Conservation (phyloP, 202 grass and related monocot species). For the Setaria italica region DNA sequence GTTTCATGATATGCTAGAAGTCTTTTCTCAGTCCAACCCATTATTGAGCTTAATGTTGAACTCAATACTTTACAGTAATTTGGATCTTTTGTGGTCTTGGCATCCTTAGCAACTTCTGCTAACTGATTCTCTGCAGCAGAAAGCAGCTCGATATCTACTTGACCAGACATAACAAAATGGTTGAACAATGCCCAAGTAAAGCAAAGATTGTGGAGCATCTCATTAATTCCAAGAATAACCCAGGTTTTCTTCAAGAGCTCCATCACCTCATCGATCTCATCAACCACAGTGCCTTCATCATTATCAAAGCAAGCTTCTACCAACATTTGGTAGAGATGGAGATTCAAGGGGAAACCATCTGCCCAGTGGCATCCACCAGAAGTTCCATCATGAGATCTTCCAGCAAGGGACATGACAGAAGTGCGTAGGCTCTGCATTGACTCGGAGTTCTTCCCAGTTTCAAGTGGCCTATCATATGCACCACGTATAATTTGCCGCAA, state of each 20-base stretch:
- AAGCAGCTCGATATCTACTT: constrained; percentile 85
- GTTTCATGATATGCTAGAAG: constrained; percentile 96
- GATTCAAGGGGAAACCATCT: constrained; percentile 94
- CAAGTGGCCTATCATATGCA: constrained; percentile 74
- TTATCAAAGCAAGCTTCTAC: constrained; percentile 94
- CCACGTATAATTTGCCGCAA: constrained; percentile 76
- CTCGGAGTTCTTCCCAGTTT: constrained; percentile 89
- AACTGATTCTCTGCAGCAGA: constrained; percentile 86
- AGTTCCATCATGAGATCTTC: constrained; percentile 76
- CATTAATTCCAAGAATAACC: constrained; percentile 85
- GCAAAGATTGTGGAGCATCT: constrained; percentile 93
- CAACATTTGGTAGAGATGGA: constrained; percentile 90
- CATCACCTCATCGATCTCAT: constrained; percentile 94
- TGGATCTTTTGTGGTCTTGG: constrained; percentile 90
- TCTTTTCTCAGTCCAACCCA: constrained; percentile 97
- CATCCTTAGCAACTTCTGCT: constrained; percentile 87
- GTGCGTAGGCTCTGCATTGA: constrained; percentile 85
- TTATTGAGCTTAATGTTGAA: constrained; percentile 89
- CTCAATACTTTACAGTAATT: constrained; percentile 90
- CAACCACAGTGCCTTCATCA: constrained; percentile 82
- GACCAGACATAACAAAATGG: constrained; percentile 69
- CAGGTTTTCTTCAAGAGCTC: constrained; percentile 98
- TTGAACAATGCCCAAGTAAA: constrained; percentile 98
- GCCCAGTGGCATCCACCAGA: constrained; percentile 96
- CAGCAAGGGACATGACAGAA: constrained; percentile 76